Evolutionary conservation across 495 filamentous ascomycete genomes (phyloP).

Genomic region (Penicillium roqueforti): DNA sequence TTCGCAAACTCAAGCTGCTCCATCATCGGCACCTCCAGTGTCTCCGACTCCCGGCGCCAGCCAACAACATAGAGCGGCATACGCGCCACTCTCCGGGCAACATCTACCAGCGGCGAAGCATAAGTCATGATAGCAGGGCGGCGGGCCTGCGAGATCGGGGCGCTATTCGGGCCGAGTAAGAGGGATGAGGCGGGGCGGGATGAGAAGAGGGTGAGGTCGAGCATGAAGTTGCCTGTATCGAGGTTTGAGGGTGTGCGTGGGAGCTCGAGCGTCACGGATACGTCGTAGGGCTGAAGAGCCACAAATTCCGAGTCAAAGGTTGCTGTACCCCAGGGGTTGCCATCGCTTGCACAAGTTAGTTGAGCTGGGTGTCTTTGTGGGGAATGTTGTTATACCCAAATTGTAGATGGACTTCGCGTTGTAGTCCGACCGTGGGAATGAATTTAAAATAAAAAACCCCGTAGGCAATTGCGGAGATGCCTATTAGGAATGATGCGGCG

Average conservation of each 20-base stretch:
- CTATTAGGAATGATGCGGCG: slow-evolving; percentile 55
- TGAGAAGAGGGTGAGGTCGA: slow-evolving; percentile 65
- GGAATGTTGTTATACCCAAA: slow-evolving; percentile 55
- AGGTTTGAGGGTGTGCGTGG: slow-evolving; percentile 55
- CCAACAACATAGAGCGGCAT: slow-evolving; percentile 59
- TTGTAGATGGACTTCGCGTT: slow-evolving; percentile 70
- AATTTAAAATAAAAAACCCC: slow-evolving; percentile 75
- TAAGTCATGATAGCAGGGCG: slow-evolving; percentile 67
- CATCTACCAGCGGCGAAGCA: slow-evolving; percentile 53
- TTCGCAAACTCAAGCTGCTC: slow-evolving; percentile 62
- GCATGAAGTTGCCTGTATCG: slow-evolving; percentile 85
- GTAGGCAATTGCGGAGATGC: slow-evolving; percentile 63
- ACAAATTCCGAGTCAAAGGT: slow-evolving; percentile 38
- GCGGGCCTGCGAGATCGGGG: slow-evolving; percentile 43
- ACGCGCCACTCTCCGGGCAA: slow-evolving; percentile 43
- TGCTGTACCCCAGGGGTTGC: slow-evolving; percentile 42
- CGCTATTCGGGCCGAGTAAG: slow-evolving; percentile 18
- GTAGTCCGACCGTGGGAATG: slow-evolving; percentile 67
- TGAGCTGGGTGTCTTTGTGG: background rate
- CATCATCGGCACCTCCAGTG: slow-evolving; percentile 63
- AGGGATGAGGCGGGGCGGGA: slow-evolving; percentile 32
- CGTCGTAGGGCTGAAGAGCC: slow-evolving; percentile 55
- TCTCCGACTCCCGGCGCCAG: slow-evolving; percentile 51
- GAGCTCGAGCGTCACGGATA: slow-evolving; percentile 67
- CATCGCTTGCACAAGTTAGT: slow-evolving; percentile 26